Evolutionary conservation across 768 basidiomycete species (phyloP).

Genomic region (Auriculariales sp.): DNA sequence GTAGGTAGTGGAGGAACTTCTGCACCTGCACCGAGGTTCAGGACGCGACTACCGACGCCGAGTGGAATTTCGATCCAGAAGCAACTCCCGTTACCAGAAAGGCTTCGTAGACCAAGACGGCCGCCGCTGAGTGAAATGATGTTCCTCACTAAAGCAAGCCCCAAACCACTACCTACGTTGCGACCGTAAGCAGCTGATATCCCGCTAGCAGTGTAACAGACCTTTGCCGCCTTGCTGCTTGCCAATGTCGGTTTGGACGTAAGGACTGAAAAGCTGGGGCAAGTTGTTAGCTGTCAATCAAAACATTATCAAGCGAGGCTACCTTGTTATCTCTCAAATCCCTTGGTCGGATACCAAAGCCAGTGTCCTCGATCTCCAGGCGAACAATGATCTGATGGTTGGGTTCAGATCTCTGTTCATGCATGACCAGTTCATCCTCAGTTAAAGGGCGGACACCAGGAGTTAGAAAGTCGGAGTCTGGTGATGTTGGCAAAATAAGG

Average conservation of each 20-base stretch:
- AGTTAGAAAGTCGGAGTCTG: too few species aligned
- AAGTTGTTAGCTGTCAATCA: background rate
- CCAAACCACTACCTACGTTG: too few species aligned
- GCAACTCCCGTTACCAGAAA: slow-evolving; percentile 46
- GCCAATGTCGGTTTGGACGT: slow-evolving; percentile 5
- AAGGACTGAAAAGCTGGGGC: slow-evolving; percentile 26
- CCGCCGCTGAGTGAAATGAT: slow-evolving; percentile 68
- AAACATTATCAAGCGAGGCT: background rate
- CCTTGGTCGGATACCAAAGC: slow-evolving; percentile 41
- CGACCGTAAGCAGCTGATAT: too few species aligned
- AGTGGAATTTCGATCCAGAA: slow-evolving; percentile 68
- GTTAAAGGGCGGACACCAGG: background rate
- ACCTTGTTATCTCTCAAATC: slow-evolving; percentile 55
- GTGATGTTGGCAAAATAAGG: too few species aligned
- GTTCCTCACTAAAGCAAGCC: slow-evolving; percentile 61
- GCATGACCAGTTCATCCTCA: background rate
- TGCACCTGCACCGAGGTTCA: background rate
- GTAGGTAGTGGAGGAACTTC: too few species aligned
- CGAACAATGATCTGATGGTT: slow-evolving; percentile 51
- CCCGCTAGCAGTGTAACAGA: too few species aligned
- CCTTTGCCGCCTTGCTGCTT: too few species aligned
- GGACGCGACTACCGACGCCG: background rate
- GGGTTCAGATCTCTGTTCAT: background rate
- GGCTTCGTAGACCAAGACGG: slow-evolving; percentile 38
- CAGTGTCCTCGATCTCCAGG: slow-evolving; percentile 73